phyloP scores from a whole-genome alignment of 2,329 filamentous ascomycete species.

The Plectosphaerella sp. region DNA sequence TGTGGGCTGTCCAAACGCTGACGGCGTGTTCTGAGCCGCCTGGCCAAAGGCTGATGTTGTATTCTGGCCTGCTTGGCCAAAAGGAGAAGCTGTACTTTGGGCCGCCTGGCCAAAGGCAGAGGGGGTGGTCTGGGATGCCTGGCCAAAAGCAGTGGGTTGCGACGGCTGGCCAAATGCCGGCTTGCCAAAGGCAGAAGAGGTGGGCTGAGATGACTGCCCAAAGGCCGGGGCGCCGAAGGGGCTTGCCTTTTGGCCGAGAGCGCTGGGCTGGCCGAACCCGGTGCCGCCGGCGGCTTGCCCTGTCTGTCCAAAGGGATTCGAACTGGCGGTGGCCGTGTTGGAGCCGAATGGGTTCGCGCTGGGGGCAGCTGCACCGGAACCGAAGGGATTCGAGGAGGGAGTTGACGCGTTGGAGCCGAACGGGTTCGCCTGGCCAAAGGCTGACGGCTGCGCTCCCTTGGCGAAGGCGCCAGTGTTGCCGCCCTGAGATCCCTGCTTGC shows the following conservation, averaged over 20 bases:
- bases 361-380: conserved; percentile 4
- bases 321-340: background rate
- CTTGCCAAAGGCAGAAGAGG: conserved; percentile 10
- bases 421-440: conserved; percentile 28
- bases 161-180: conserved; percentile 31
- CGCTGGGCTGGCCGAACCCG: conserved; percentile 26
- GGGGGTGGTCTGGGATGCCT: background rate
- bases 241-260: conserved; percentile 19
- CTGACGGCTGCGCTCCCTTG: conserved; percentile 25
- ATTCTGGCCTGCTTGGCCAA: background rate
- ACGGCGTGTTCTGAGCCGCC: no score
- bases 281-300: conserved; percentile 21
- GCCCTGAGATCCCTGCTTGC: conserved; percentile 39
- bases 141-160: conserved; percentile 23
- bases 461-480: conserved; percentile 40
- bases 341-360: conserved; percentile 9
- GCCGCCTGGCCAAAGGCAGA: no score
- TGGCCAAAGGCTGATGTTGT: background rate
- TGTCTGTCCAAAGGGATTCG: conserved; percentile 39
- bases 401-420: conserved; percentile 18
- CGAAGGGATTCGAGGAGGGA: background rate
- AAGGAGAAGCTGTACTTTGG: no score
- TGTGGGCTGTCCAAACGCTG: no score
- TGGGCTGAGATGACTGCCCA: conserved; percentile 27
- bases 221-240: conserved; percentile 30